phyloP scores from a whole-genome alignment of 768 basidiomycete genomes.

The Russula vinacea region DNA sequence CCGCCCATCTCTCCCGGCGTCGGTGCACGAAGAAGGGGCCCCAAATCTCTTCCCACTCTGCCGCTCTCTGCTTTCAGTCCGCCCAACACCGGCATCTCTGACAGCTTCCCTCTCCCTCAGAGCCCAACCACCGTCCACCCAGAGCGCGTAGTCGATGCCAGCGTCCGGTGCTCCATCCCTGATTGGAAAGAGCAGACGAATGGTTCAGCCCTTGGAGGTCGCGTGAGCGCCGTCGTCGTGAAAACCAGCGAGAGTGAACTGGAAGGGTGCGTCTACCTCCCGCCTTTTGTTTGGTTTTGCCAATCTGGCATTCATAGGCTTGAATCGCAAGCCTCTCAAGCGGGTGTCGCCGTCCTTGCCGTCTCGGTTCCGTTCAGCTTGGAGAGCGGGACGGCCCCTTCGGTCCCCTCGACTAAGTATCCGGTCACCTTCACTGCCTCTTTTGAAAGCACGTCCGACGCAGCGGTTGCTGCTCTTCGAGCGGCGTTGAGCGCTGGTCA shows the following conservation, averaged over 20 bases:
- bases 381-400: slow-evolving; percentile 43
- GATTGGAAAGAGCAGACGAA: slow-evolving; percentile 55
- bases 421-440: slow-evolving; percentile 54
- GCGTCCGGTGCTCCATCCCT: slow-evolving; percentile 49
- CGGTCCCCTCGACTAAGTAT: slow-evolving; percentile 41
- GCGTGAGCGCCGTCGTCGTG: slow-evolving; percentile 53
- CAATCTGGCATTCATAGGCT: slow-evolving; percentile 12
- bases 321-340: slow-evolving; percentile 26
- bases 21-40: slow-evolving; percentile 55
- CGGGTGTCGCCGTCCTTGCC: slow-evolving; percentile 42
- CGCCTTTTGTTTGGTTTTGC: neutral
- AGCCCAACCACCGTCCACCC: slow-evolving; percentile 69
- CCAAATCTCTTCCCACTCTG: slow-evolving; percentile 64
- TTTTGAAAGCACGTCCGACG: slow-evolving; percentile 49
- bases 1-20: slow-evolving; percentile 44
- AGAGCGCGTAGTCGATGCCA: slow-evolving; percentile 60
- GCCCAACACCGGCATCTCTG: slow-evolving; percentile 62
- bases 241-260: slow-evolving; percentile 31
- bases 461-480: slow-evolving; percentile 52
- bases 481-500: slow-evolving; percentile 64
- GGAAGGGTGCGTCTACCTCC: slow-evolving; percentile 43
- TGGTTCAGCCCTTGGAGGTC: slow-evolving; percentile 42
- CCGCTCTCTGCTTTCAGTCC: slow-evolving; percentile 75
- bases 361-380: slow-evolving; percentile 61
- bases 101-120: slow-evolving; percentile 63